These are phyloP conservation scores for Dalbergia cochinchinensis DNA, from an alignment of 306 rosid species.

Conservation along the genomic window DNA sequence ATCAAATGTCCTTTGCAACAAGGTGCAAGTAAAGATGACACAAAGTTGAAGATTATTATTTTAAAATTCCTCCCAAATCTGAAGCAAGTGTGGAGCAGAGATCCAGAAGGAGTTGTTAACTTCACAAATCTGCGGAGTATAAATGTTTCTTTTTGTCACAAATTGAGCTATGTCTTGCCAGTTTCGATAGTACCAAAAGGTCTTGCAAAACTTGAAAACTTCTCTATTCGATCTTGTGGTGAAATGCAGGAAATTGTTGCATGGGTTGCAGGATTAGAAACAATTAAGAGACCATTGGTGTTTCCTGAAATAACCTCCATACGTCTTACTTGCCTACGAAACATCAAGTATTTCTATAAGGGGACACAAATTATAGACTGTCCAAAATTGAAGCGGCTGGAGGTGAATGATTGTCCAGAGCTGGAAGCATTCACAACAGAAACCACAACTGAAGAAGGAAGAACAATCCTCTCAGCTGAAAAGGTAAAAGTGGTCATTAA, in stretches of 20 bases:
- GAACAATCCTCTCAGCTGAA: background rate
- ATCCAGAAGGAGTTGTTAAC: conserved; percentile 19
- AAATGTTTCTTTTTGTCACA: background rate
- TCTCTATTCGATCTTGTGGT: background rate
- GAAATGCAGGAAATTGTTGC: conserved; percentile 5
- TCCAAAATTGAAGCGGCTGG: conserved; percentile 13
- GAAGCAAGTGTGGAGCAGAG: conserved; percentile 28
- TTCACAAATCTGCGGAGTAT: conserved; percentile 2
- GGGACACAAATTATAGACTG: background rate
- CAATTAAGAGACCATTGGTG: background rate
- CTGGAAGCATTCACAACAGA: conserved; percentile 1
- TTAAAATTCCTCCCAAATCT: background rate
- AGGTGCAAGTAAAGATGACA: background rate
- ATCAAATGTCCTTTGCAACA: background rate
- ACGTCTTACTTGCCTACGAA: background rate
- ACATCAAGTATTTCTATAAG: background rate
- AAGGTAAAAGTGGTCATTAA: conserved; percentile 8
- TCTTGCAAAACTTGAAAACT: background rate
- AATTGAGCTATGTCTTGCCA: conserved; percentile 28
- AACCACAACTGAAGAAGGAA: background rate
- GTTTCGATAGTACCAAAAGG: conserved; percentile 15
- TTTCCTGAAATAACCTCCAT: background rate
- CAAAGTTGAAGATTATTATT: background rate
- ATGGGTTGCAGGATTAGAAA: background rate
- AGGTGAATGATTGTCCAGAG: background rate